phyloP scores from a whole-genome alignment of 2,329 filamentous ascomycete genomes.

The Magnaporthales sp. region DNA sequence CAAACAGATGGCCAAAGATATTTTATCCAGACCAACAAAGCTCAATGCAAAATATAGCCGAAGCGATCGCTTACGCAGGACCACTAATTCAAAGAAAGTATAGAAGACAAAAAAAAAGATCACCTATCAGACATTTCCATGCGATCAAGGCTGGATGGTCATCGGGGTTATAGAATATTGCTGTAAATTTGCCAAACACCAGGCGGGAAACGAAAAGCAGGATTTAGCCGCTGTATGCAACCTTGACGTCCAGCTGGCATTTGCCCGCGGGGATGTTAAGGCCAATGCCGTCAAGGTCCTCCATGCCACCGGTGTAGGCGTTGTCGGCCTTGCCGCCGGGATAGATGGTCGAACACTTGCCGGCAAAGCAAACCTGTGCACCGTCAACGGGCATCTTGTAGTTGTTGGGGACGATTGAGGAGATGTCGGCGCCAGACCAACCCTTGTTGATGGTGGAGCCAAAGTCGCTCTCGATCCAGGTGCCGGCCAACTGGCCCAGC shows the following conservation, averaged over 20 bases:
- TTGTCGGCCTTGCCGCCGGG: slow-evolving; percentile 20
- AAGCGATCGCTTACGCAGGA: not conserved
- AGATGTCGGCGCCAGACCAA: slow-evolving; percentile 43
- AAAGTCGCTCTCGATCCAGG: slow-evolving; percentile 44
- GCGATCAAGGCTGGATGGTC: not conserved
- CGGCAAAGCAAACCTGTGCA: slow-evolving; percentile 29
- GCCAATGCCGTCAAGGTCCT: slow-evolving; percentile 23
- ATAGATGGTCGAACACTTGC: slow-evolving; percentile 22
- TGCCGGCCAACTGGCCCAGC: slow-evolving; percentile 31
- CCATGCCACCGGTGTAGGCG: slow-evolving; percentile 25
- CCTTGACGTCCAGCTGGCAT: slow-evolving; percentile 11
- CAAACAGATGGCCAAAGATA: not conserved
- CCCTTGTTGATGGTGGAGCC: slow-evolving; percentile 33
- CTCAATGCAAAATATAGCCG: not conserved
- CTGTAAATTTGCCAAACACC: not conserved
- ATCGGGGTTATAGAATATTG: not conserved
- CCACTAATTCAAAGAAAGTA: not conserved
- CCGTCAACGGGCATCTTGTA: slow-evolving; percentile 24
- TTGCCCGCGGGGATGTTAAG: slow-evolving; percentile 21
- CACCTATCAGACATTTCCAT: not conserved
- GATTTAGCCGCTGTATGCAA: slow-evolving; percentile 12
- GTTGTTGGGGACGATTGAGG: slow-evolving; percentile 34
- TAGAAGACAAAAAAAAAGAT: slow-evolving; percentile 4
- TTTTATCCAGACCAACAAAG: not conserved
- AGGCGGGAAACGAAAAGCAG: not conserved